A percentile compares a stretch with the other conserved stretches of the same genome.
Evolutionary conservation across 2,329 filamentous ascomycete species (phyloP).

Genomic region (Hymenoscyphus scutula): DNA sequence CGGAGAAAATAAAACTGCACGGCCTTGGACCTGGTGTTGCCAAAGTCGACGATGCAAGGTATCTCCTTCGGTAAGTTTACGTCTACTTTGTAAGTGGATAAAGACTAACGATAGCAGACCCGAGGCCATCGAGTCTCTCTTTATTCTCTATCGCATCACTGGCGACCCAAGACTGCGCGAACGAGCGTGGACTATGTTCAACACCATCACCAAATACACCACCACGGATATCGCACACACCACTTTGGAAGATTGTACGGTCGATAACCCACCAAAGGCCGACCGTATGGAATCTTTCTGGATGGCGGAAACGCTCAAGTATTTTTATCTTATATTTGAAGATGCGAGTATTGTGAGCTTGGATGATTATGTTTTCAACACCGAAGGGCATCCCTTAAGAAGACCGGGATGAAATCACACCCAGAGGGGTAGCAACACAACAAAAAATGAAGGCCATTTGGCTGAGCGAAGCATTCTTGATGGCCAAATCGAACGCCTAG

Average conservation of each 20-base stretch:
- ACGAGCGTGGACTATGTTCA: constrained; percentile 48
- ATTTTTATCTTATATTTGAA: constrained; percentile 79
- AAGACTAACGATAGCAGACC: constrained; percentile 39
- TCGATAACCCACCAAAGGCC: constrained; percentile 31
- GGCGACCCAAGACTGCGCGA: constrained; percentile 38
- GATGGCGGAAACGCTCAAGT: constrained; percentile 70
- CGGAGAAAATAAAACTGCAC: constrained; percentile 5
- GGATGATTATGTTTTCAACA: constrained; percentile 60
- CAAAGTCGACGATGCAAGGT: constrained; percentile 13
- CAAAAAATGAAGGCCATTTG: background rate
- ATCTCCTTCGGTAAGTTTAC: constrained; percentile 9
- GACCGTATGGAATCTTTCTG: constrained; percentile 39
- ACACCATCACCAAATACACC: constrained; percentile 43
- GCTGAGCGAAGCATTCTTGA: background rate
- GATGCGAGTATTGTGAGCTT: constrained; percentile 58
- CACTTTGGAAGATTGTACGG: constrained; percentile 41
- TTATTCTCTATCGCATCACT: constrained; percentile 50
- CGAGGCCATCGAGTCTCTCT: constrained; percentile 66
- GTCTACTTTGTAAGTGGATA: background rate
- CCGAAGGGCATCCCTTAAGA: constrained; percentile 34
- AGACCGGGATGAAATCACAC: constrained; percentile 8
- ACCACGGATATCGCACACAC: constrained; percentile 44
- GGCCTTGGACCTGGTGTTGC: constrained; percentile 4
- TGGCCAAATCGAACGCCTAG: background rate
- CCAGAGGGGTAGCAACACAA: background rate